These are phyloP conservation scores for Cladophialophora immunda DNA, from an alignment of 2,329 filamentous ascomycete species.

Conservation along the genomic window DNA sequence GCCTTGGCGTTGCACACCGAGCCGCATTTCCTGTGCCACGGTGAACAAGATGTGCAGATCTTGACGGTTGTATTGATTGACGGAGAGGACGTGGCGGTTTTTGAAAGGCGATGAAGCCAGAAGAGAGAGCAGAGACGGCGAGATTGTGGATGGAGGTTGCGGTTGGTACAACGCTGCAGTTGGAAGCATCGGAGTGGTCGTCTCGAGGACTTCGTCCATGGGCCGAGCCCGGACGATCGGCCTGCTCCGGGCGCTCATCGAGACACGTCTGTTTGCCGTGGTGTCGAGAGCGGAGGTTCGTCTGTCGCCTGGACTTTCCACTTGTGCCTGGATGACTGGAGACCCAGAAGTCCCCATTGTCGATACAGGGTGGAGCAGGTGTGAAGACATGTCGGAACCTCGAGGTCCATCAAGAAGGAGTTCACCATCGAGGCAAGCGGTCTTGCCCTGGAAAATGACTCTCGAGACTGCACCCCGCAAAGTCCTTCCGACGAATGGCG, in stretches of 20 bases:
- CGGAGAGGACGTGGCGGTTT: conserved; percentile 87
- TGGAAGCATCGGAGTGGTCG: conserved; percentile 40
- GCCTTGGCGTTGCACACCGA: conserved; percentile 91
- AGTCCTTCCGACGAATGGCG: conserved; percentile 74
- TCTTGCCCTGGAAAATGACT: conserved; percentile 77
- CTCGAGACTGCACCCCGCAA: conserved; percentile 76
- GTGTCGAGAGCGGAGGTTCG: conserved; percentile 34
- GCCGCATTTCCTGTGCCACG: conserved; percentile 95
- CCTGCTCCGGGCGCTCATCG: conserved; percentile 34
- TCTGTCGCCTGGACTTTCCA: conserved; percentile 49
- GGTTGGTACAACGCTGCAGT: conserved; percentile 49
- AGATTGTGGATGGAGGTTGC: conserved; percentile 62
- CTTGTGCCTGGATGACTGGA: conserved; percentile 50
- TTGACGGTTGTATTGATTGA: conserved; percentile 85
- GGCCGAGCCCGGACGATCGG: conserved; percentile 35
- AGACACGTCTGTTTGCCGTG: conserved; percentile 34
- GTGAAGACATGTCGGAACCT: conserved; percentile 79
- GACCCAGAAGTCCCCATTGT: conserved; percentile 61
- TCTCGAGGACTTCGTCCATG: conserved; percentile 40
- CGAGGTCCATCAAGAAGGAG: conserved; percentile 64
- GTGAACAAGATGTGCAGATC: conserved; percentile 95
- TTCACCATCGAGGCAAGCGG: conserved; percentile 77
- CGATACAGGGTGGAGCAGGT: conserved; percentile 61
- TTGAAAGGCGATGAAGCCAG: conserved; percentile 86
- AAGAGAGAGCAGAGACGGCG: conserved; percentile 71